Evolutionary conservation across 257 asterid genomes (phyloP).

Genomic region (Eustoma russellianum): DNA sequence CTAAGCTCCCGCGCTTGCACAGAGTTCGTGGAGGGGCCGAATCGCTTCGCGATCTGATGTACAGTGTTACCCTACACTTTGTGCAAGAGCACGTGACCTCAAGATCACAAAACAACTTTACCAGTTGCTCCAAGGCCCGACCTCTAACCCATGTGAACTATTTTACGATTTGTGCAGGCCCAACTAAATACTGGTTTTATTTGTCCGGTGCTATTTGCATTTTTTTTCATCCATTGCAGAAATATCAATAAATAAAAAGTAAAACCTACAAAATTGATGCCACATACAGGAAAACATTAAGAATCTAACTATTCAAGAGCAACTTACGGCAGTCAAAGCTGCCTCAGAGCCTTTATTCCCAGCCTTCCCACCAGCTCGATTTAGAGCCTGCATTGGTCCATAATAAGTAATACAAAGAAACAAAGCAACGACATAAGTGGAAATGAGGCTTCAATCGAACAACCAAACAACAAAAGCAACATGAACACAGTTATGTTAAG

Average conservation of each 20-base stretch:
- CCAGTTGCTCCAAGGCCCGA: no score
- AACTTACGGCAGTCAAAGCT: conserved; percentile 87
- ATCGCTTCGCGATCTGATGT: no score
- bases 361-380: conserved; percentile 91
- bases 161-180: background rate
- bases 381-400: conserved; percentile 49
- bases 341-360: conserved; percentile 96
- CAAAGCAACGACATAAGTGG: background rate
- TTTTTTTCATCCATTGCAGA: background rate
- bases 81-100: no score
- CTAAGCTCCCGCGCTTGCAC: no score
- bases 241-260: background rate
- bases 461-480: background rate
- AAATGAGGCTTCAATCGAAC: conserved; percentile 1
- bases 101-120: no score
- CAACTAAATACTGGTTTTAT: background rate
- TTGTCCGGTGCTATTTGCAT: no score
- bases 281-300: background rate
- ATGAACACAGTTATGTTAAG: no score
- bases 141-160: no score
- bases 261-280: background rate
- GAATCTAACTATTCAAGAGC: background rate
- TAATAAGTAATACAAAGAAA: background rate
- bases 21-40: no score
- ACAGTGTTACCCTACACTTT: no score